Evolutionary conservation across 2,329 filamentous ascomycete genomes (phyloP).

Genomic region (Talaromyces sp.): DNA sequence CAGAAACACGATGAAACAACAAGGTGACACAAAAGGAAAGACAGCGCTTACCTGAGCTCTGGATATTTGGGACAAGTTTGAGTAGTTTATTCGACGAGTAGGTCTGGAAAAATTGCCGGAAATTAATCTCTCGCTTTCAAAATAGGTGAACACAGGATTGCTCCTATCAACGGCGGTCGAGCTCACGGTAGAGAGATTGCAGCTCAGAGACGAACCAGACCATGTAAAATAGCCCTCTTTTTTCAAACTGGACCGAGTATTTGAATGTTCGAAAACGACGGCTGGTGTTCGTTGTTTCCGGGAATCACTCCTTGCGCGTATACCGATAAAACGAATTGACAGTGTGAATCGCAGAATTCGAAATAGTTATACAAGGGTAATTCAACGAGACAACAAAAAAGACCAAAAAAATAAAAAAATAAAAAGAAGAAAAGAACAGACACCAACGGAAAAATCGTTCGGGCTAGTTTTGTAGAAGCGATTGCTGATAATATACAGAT

Average conservation of each 20-base stretch:
- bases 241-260: not conserved
- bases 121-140: not conserved
- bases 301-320: not conserved
- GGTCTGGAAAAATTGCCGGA: not conserved
- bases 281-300: not conserved
- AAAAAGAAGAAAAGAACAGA: not conserved
- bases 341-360: not conserved
- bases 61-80: not conserved
- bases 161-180: not conserved
- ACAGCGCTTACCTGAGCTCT: slow-evolving; percentile 20
- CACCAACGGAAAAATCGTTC: not conserved
- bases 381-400: not conserved
- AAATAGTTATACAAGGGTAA: not conserved
- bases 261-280: not conserved
- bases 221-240: not conserved
- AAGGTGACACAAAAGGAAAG: slow-evolving; percentile 11
- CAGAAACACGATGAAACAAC: slow-evolving; percentile 12
- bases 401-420: not conserved
- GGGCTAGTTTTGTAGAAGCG: not conserved
- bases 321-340: not conserved
- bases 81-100: not conserved
- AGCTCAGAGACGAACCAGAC: not conserved
- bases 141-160: not conserved
- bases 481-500: slow-evolving; percentile 11
- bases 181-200: not conserved